Percentiles rank a stretch among this genome's conserved stretches.
Conservation (phyloP, 352 stramenopile genomes). For the Thalassiosira allenii region DNA sequence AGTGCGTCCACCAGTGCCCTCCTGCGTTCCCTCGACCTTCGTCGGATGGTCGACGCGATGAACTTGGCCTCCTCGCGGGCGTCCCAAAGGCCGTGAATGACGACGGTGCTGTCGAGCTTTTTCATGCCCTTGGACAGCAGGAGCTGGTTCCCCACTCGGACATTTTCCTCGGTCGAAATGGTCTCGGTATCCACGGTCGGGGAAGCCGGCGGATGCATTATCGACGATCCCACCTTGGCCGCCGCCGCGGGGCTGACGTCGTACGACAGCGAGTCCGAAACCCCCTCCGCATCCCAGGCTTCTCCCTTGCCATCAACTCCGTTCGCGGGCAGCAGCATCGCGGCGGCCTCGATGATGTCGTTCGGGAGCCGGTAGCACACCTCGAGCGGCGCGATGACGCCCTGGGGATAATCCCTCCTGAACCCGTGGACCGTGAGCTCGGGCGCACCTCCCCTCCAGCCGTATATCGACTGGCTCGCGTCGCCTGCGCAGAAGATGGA, state of each 20-base stretch:
- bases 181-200: background rate
- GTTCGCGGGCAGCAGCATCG: constrained; percentile 37
- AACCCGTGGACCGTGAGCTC: constrained; percentile 63
- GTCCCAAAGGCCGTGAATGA: constrained; percentile 68
- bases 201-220: background rate
- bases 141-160: constrained; percentile 43
- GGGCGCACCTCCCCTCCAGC: constrained; percentile 61
- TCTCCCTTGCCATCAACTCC: too few species aligned
- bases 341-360: constrained; percentile 59
- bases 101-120: constrained; percentile 52
- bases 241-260: constrained; percentile 50
- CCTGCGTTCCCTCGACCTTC: constrained; percentile 61
- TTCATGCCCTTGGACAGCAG: constrained; percentile 53
- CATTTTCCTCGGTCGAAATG: constrained; percentile 10
- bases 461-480: constrained; percentile 68
- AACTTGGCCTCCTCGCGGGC: constrained; percentile 65
- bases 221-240: constrained; percentile 44
- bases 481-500: constrained; percentile 55
- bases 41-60: constrained; percentile 61
- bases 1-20: constrained; percentile 45
- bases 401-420: constrained; percentile 64
- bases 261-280: constrained; percentile 10
- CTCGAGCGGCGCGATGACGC: constrained; percentile 54
- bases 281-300: too few species aligned
- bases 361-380: constrained; percentile 64